Evolutionary conservation across 176 grass and related monocot species (phyloP).

Genomic region (Carex kokanica): DNA sequence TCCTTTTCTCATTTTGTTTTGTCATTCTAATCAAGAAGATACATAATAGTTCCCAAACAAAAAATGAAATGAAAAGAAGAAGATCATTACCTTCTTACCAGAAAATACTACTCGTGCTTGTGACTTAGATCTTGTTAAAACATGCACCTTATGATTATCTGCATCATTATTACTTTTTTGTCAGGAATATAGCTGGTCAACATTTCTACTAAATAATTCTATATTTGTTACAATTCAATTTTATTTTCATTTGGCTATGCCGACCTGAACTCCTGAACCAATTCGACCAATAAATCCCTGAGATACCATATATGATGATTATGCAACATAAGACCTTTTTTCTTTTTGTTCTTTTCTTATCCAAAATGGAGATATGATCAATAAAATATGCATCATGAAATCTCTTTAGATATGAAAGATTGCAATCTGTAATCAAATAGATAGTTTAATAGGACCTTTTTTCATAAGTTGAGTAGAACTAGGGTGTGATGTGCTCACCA

Average conservation of each 20-base stretch:
- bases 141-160: too few relatives aligned
- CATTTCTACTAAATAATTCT: neutral
- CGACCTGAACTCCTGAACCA: constrained; percentile 63
- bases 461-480: too few relatives aligned
- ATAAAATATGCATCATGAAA: too few relatives aligned
- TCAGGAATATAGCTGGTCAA: neutral
- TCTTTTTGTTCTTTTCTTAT: too few relatives aligned
- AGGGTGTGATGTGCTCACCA: too few relatives aligned
- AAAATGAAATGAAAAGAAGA: neutral
- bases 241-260: neutral
- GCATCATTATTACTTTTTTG: constrained; percentile 2
- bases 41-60: neutral
- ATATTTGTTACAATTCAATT: neutral
- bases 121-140: constrained; percentile 62
- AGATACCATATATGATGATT: too few relatives aligned
- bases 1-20: neutral
- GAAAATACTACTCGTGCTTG: constrained; percentile 71
- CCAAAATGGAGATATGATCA: too few relatives aligned
- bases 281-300: constrained; percentile 71
- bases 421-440: too few relatives aligned
- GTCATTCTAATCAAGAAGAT: neutral
- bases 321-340: too few relatives aligned
- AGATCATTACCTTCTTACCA: constrained; percentile 62
- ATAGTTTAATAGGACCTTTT: too few relatives aligned
- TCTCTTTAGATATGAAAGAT: too few relatives aligned